Base-by-base conservation (phyloP, 2,329 filamentous ascomycete species). In the Hirsutella minnesotensis region DNA sequence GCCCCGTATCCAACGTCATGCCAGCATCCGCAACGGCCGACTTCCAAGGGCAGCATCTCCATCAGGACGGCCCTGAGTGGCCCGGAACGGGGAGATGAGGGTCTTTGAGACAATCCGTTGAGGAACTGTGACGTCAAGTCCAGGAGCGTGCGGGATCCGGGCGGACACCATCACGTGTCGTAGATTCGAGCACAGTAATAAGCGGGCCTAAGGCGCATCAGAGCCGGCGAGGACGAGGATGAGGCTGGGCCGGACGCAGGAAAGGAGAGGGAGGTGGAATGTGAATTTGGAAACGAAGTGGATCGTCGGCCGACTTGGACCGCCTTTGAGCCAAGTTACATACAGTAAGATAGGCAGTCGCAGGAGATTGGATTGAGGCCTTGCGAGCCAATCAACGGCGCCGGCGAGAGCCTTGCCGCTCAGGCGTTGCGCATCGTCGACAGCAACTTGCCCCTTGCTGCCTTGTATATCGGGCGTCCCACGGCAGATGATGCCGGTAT, bases 291-390 rank as follows among this genome's bases (percentile, higher is more conserved):
- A 18, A 18, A 35, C 33, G 33, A 18, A 35, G 33, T 35, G 33
- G 33, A 46, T 40, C 43, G 10, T 40, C 19, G 22, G 27, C 40
- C 40, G 38, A 42, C 37, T 20, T 42, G 42, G 37, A 40, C 13
- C 42, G 29, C n/a, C 9, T 16, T 18, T 9, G 15, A 16, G 9
- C 15, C 21, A 22, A 20, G n/a, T 13, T n/a, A n/a, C n/a, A n/a
- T n/a, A n/a, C n/a, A n/a, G n/a, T n/a, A n/a, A n/a, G n/a, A n/a
- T n/a, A n/a, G n/a, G n/a, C 18, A 16, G 21, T 21, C 13, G 21
- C 20, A 9, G 37, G 37, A 35, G 15, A 35, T 35, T 19, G 18
- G 33, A 18, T 35, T 16, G 5, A 35, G n/a, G 33, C 33, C 15
- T 16, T 9, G 3, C 33, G 12, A 18, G 33, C 33, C 33, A 35